Base-by-base conservation (phyloP, 2,329 filamentous ascomycete species). In the Phaeomoniella chlamydospora region DNA sequence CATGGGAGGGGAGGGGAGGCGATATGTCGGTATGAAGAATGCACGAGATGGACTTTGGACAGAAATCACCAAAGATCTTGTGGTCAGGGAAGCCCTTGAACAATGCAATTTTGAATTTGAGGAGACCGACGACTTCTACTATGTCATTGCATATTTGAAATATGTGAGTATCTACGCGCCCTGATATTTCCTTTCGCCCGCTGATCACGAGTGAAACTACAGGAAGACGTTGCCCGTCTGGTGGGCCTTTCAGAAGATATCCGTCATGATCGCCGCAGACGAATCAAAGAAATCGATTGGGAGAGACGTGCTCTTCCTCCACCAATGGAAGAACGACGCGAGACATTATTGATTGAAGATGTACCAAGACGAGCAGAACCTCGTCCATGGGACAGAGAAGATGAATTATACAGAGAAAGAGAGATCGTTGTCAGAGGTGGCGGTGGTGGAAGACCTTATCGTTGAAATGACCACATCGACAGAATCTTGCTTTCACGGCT, bases 51-150 rank as follows among this genome's bases (percentile, higher is more conserved):
- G 80, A 40, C 82, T 93, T 64, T 96, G 88, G 88, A 98, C 90
- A 0, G 90, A 96, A 59, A 85, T 98, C 47, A 93, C 88, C 32
- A 94, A 93, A 60, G 87, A 94, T 46, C 61, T 96, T 22, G 84
- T 96, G 12, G 68, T 79, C 39, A 76, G 80, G 36, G 86, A 94
- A 53, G 90, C 90, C 13, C 82, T 96, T 44, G 79, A 93, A 46
- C 68, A 80, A 49, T 62, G 78, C 51, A 84, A 84, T 2, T 96
- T 94, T 57, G 77, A 83, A 41, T 96, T 78, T 51, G 85, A 94
- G 54, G 87, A 96, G 66, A 90, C 84, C 0, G 80, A 85, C 37
- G 74, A 71, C 42, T 92, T 85, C 58, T 96, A 82, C 59, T 96
- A 94, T 57, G 75, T 96, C 32, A 88, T 94, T 65, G 76, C 88